These are phyloP conservation scores for Aphanomyces euteiches DNA, from an alignment of 352 stramenopile species.

Conservation along the genomic window DNA sequence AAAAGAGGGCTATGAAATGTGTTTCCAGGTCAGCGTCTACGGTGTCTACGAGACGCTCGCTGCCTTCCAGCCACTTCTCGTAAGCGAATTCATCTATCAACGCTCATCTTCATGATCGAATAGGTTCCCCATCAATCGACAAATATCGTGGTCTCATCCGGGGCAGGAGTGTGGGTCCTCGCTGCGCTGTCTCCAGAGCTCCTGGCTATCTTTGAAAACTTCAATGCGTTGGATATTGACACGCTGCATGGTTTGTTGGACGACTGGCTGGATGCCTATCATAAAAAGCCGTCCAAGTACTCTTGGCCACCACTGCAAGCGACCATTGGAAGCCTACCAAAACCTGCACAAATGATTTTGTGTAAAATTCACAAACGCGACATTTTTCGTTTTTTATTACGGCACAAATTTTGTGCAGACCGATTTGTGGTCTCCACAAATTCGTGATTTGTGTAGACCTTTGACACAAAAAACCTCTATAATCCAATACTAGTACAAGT, in stretches of 20 bases:
- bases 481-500: too few relatives aligned
- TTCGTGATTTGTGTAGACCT: too few relatives aligned
- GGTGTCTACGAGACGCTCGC: conserved; percentile 13
- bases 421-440: too few relatives aligned
- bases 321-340: too few relatives aligned
- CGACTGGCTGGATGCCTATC: background rate
- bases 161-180: background rate
- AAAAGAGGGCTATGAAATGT: conserved; percentile 4
- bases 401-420: too few relatives aligned
- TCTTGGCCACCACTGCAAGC: background rate
- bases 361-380: too few relatives aligned
- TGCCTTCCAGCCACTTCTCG: conserved; percentile 2
- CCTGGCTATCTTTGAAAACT: background rate
- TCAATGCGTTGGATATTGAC: background rate
- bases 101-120: too few relatives aligned
- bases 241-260: background rate
- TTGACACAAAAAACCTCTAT: too few relatives aligned
- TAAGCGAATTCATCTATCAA: background rate
- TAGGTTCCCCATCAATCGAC: background rate
- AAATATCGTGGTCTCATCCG: background rate
- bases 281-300: background rate
- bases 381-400: too few relatives aligned
- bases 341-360: too few relatives aligned
- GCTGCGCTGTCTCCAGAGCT: background rate
- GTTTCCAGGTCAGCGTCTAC: conserved; percentile 16